phyloP scores from a whole-genome alignment of 306 rosid genomes.

The Ziziphus jujuba region DNA sequence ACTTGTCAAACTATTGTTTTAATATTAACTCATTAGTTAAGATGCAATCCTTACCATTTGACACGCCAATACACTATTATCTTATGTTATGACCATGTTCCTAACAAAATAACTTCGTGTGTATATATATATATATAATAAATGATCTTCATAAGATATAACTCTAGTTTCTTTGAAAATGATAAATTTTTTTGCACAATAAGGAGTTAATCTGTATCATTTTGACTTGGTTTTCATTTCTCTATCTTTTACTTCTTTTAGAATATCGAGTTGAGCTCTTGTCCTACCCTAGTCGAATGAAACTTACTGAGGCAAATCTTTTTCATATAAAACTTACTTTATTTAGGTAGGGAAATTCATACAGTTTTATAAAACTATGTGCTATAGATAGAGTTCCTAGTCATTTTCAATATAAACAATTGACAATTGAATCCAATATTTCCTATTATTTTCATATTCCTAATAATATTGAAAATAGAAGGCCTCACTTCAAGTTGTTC shows the following conservation, averaged over 20 bases:
- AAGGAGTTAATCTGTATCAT: not conserved
- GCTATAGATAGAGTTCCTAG: not conserved
- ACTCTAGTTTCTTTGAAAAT: too few relatives aligned
- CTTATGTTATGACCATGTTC: too few relatives aligned
- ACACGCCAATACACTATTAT: too few relatives aligned
- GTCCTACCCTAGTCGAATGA: not conserved
- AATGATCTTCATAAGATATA: too few relatives aligned
- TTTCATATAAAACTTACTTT: not conserved
- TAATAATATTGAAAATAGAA: not conserved
- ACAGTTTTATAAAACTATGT: not conserved
- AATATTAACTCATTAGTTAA: too few relatives aligned
- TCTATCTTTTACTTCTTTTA: conserved; percentile 5
- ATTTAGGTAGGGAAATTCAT: not conserved
- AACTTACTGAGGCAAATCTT: not conserved
- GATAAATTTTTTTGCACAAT: too few relatives aligned
- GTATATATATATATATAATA: too few relatives aligned
- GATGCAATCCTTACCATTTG: too few relatives aligned
- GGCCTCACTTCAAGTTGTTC: not conserved
- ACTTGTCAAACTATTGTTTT: too few relatives aligned
- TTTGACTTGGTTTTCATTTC: not conserved
- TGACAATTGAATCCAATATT: not conserved
- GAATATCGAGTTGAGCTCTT: not conserved
- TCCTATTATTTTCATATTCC: too few relatives aligned
- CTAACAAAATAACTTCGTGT: too few relatives aligned
- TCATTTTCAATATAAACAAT: not conserved